Evolutionary conservation across 176 grass and related monocot species (phyloP).

Genomic region (Pontederia crassipes): DNA sequence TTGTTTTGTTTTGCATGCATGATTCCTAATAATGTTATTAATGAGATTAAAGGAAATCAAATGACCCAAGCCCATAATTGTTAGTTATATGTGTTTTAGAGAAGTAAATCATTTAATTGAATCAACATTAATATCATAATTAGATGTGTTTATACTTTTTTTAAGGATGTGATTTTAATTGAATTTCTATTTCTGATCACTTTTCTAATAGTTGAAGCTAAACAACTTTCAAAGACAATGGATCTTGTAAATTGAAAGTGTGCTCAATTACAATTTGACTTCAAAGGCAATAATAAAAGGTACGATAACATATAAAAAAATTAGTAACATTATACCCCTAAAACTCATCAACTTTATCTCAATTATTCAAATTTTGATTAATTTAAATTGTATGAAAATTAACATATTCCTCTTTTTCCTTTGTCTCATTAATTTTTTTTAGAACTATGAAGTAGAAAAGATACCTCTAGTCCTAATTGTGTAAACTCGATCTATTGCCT

Average conservation of each 20-base stretch:
- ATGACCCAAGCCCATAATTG: conserved; percentile 75
- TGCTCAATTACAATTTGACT: conserved; percentile 32
- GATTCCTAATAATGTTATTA: neutral
- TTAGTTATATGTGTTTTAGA: conserved; percentile 59
- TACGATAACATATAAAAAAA: conserved; percentile 48
- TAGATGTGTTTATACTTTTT: neutral
- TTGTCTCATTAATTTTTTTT: conserved; percentile 10
- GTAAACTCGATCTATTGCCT: conserved; percentile 53
- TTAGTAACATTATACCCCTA: too few species aligned
- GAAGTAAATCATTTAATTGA: conserved; percentile 26
- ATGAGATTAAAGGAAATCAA: conserved; percentile 48
- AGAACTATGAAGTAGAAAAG: conserved; percentile 83
- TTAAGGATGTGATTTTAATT: neutral
- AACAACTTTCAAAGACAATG: conserved; percentile 28
- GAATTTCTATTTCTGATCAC: conserved; percentile 11
- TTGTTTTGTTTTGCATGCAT: too few species aligned
- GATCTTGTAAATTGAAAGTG: conserved; percentile 34
- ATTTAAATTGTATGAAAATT: too few species aligned
- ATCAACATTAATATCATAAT: neutral
- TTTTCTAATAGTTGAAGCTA: conserved; percentile 35
- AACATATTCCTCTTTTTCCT: neutral
- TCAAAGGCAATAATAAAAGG: conserved; percentile 63
- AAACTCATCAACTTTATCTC: too few species aligned
- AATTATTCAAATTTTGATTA: too few species aligned
- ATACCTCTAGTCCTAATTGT: conserved; percentile 84